Conservation (phyloP, 768 basidiomycete species). For the Calocybe gangraenosa region DNA sequence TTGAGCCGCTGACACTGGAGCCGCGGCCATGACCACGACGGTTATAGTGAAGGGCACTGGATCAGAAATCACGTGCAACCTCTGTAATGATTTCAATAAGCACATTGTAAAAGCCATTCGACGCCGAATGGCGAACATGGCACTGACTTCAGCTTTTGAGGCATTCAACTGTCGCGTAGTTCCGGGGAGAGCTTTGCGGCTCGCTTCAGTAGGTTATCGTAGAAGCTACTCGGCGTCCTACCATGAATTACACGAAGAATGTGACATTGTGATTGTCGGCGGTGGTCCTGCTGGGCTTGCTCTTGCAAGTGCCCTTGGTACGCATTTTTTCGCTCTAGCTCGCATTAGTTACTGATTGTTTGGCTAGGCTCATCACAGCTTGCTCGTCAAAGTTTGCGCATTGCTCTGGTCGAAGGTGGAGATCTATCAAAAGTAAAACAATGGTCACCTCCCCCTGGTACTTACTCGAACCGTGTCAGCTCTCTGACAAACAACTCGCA, state of each 20-base stretch:
- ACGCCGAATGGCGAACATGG: background rate
- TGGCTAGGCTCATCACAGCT: slow-evolving; percentile 50
- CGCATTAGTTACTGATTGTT: slow-evolving; percentile 3
- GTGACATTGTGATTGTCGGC: slow-evolving; percentile 91
- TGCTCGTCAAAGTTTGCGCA: slow-evolving; percentile 48
- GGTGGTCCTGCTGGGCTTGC: slow-evolving; percentile 92
- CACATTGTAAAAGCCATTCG: slow-evolving; percentile 3
- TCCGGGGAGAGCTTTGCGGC: background rate
- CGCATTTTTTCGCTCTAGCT: slow-evolving; percentile 17
- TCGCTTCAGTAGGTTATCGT: too few species aligned
- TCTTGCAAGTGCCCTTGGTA: slow-evolving; percentile 83
- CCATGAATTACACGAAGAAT: slow-evolving; percentile 36
- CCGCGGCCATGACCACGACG: slow-evolving; percentile 37
- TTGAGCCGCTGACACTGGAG: slow-evolving; percentile 74
- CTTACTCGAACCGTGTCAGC: slow-evolving; percentile 81
- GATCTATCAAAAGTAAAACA: slow-evolving; percentile 63
- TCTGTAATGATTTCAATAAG: too few species aligned
- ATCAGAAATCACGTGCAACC: background rate
- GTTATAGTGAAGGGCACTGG: slow-evolving; percentile 1
- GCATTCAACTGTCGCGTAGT: slow-evolving; percentile 4
- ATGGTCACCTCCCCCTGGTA: slow-evolving; percentile 55
- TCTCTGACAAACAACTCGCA: slow-evolving; percentile 78
- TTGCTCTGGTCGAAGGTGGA: slow-evolving; percentile 80
- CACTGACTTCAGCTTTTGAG: slow-evolving; percentile 1
- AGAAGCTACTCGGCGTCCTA: slow-evolving; percentile 9